Evolutionary conservation across 2,329 filamentous ascomycete species (phyloP), one percentile per base, ranked within the genome.

Genomic region (Penicillium sp.): DNA sequence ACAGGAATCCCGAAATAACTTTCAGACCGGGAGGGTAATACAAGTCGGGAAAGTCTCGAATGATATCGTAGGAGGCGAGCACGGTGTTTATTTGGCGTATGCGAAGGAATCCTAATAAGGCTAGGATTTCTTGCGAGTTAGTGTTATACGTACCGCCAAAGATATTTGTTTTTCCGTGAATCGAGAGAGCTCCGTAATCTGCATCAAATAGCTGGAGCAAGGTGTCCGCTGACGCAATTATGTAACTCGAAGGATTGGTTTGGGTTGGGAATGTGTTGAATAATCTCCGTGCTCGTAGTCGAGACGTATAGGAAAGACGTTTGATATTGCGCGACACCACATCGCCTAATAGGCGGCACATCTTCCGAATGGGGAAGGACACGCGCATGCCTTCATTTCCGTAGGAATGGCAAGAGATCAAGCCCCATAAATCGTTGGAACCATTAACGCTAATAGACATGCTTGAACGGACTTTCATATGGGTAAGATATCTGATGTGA

Each of bases 401-500:
- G 65, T 96, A 96, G 0, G 88, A 85, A 69, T 96, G 92, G 59
- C 91, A 96, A 1, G 91, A 87, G 43, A 96, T 91, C 31, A 96
- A 77, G 0, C 92, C 93, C 93, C 92, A 96, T 0, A 96, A 77
- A 65, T 96, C 89, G 63, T 84, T 82, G 65, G 96, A 95, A 0
- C 90, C 90, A 62, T 91, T 95, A 68, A 96, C 90, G 1, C 91
- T 96, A 59, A 96, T 92, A 0, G 91, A 96, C 91, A 96, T 96
- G 61, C 91, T 96, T 0, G 91, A 91, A n/a, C 91, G 86, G 0
- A 96, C 91, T 8, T 87, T 88, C 92, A 96, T 96, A 69, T 96
- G 91, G 7, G 79, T 83, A 3, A 96, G 80, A 65, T 96, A 96
- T 68, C 96, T 96, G 54, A 96, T 74, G 42, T 96, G 93, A 0